These are phyloP conservation scores for Ilex paraguariensis DNA, from an alignment of 305 asterid species.

Conservation along the genomic window DNA sequence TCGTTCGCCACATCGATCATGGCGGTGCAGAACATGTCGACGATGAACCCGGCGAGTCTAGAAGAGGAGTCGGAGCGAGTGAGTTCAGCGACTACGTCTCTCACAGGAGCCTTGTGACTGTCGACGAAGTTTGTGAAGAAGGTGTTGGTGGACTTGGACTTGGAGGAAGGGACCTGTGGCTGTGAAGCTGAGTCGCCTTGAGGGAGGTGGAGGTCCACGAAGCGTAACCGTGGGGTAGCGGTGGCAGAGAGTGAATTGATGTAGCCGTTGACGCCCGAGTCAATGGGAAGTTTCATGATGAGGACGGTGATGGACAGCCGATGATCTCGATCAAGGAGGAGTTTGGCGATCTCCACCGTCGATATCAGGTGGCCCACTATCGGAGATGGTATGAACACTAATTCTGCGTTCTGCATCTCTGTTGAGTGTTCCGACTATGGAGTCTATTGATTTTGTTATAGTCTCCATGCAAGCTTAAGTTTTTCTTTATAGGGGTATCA, in stretches of 20 bases:
- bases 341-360: conserved; percentile 29
- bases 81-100: conserved; percentile 24
- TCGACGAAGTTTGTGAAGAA: conserved; percentile 20
- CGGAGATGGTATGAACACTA: conserved; percentile 48
- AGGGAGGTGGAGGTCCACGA: conserved; percentile 37
- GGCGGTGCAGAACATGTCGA: conserved; percentile 38
- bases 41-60: conserved; percentile 23
- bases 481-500: too few relatives aligned
- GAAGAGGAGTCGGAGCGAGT: neutral
- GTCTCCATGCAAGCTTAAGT: too few relatives aligned
- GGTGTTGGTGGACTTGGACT: conserved; percentile 41
- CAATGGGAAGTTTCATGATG: conserved; percentile 22
- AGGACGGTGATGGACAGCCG: conserved; percentile 35
- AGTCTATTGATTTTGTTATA: neutral
- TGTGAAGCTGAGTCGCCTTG: conserved; percentile 24
- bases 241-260: conserved; percentile 36
- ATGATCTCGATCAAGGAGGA: conserved; percentile 24
- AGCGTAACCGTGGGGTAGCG: conserved; percentile 25
- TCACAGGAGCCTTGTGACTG: conserved; percentile 30
- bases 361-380: conserved; percentile 39
- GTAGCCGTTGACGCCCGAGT: conserved; percentile 14
- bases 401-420: conserved; percentile 13
- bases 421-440: too few relatives aligned
- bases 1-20: conserved; percentile 43
- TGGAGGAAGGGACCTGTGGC: conserved; percentile 1